phyloP scores from a whole-genome alignment of 2,329 filamentous ascomycete species.

The Diaporthe sp. region DNA sequence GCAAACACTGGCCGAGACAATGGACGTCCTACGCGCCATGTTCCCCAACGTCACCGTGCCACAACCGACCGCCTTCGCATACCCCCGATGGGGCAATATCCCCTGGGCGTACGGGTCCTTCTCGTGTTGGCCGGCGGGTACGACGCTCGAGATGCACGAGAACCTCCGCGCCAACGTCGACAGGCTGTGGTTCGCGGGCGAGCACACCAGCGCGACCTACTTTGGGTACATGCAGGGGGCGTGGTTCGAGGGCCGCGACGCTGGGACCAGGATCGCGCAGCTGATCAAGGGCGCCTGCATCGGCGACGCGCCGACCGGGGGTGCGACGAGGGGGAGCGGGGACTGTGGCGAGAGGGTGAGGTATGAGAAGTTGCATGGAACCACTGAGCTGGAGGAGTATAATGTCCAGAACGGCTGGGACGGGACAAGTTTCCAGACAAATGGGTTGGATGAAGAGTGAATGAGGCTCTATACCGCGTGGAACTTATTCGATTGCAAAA shows the following conservation, averaged over 20 bases:
- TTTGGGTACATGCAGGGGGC: conserved; percentile 18
- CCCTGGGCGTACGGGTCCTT: conserved; percentile 9
- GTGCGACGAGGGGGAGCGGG: not conserved
- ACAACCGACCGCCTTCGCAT: not conserved
- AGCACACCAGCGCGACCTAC: not conserved
- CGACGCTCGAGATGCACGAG: conserved; percentile 24
- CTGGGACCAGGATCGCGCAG: not conserved
- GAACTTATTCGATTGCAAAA: not conserved
- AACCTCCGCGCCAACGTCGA: conserved; percentile 11
- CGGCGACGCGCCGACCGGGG: conserved; percentile 1
- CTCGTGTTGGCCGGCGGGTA: not conserved
- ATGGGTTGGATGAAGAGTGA: conserved; percentile 4
- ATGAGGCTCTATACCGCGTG: too few species aligned
- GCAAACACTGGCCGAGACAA: not conserved
- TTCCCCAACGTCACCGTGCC: conserved; percentile 11
- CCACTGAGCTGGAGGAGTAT: conserved; percentile 7
- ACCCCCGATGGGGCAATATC: not conserved
- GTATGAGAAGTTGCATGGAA: not conserved
- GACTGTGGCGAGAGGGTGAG: not conserved
- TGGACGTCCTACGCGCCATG: conserved; percentile 18
- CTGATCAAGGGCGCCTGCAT: not conserved
- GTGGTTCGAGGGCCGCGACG: conserved; percentile 18
- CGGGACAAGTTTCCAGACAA: not conserved
- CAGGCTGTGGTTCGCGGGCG: conserved; percentile 18
- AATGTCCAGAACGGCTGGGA: conserved; percentile 13